Percentiles rank a stretch among this genome's conserved stretches.
Conservation (phyloP, 140 eudicot genomes). For the Senecio squalidus region DNA sequence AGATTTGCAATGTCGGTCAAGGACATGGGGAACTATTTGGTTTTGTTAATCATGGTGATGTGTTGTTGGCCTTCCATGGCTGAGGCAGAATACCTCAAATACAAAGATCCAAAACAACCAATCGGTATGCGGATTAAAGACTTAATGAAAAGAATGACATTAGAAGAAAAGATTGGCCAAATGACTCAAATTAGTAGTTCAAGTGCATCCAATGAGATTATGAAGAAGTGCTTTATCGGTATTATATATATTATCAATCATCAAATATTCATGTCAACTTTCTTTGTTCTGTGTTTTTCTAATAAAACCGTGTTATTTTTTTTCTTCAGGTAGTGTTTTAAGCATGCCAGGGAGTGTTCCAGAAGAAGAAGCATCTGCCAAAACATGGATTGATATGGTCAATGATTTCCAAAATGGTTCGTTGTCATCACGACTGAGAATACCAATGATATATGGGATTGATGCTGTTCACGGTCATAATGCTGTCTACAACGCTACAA, state of each 20-base stretch:
- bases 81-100: constrained; percentile 13
- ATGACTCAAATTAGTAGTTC: constrained; percentile 36
- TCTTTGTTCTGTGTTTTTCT: background rate
- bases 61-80: constrained; percentile 9
- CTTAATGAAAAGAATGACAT: constrained; percentile 37
- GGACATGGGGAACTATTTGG: constrained; percentile 6
- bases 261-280: background rate
- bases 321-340: constrained; percentile 15
- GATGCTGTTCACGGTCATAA: constrained; percentile 55
- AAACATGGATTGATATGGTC: constrained; percentile 48
- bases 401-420: constrained; percentile 43
- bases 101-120: constrained; percentile 40
- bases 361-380: constrained; percentile 25
- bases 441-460: constrained; percentile 51
- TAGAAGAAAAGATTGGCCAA: constrained; percentile 45
- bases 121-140: constrained; percentile 31
- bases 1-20: no score
- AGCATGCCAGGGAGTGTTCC: constrained; percentile 33
- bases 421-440: constrained; percentile 39
- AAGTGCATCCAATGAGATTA: constrained; percentile 25
- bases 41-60: constrained; percentile 11
- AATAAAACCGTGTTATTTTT: background rate
- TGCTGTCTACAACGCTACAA: constrained; percentile 37
- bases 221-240: constrained; percentile 33
- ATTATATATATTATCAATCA: background rate